Conservation (phyloP, 1,139 yeast genomes). For the Diutina ranongensis region DNA sequence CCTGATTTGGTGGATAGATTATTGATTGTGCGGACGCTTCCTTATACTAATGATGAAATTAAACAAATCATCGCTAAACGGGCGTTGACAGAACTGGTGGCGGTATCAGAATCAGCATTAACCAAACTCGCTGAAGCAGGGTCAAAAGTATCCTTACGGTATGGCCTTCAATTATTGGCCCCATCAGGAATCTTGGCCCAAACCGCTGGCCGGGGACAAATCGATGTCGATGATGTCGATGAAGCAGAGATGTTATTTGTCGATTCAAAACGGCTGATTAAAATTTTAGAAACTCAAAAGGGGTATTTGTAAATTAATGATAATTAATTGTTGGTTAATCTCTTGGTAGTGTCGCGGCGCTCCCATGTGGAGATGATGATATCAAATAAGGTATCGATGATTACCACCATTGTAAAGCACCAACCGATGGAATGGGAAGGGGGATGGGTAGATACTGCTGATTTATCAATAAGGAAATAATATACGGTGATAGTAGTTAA, state of each 20-base stretch:
- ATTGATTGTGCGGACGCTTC: conserved; percentile 81
- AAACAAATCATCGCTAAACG: conserved; percentile 73
- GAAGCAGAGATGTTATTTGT: conserved; percentile 80
- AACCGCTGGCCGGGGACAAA: conserved; percentile 61
- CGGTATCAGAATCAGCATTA: conserved; percentile 55
- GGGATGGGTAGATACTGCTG: not conserved
- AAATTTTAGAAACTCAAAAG: conserved; percentile 48
- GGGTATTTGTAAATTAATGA: conserved; percentile 32
- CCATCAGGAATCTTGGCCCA: conserved; percentile 82
- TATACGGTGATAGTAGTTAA: not conserved
- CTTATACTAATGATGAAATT: conserved; percentile 77
- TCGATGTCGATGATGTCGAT: conserved; percentile 61
- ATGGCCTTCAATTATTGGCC: conserved; percentile 79
- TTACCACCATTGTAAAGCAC: not conserved
- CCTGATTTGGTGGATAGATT: conserved; percentile 88
- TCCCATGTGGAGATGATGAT: not conserved
- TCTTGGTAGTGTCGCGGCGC: not conserved
- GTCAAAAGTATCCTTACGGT: conserved; percentile 68
- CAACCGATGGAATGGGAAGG: not conserved
- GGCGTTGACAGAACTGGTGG: conserved; percentile 61
- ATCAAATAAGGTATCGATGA: not conserved
- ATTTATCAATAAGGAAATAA: not conserved
- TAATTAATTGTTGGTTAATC: not conserved
- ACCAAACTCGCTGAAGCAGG: conserved; percentile 66
- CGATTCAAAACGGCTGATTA: conserved; percentile 81